Base-by-base conservation (phyloP, 2,329 filamentous ascomycete species). In the Pseudonectria foliicola region DNA sequence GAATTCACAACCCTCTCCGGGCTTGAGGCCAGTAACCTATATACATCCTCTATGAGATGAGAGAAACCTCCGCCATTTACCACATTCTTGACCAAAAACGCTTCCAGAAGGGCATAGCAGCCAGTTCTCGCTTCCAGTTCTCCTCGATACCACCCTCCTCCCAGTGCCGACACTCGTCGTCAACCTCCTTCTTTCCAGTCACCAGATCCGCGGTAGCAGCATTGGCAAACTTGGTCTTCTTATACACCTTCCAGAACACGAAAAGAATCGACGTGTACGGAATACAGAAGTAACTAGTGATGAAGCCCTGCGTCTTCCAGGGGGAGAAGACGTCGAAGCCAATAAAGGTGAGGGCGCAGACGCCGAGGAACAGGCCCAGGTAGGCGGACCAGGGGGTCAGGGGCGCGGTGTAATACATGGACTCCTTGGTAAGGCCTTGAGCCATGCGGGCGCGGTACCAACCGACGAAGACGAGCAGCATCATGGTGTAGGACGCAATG, bases 111-210 rank as follows among this genome's bases (percentile, higher is more conserved):
- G 50, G 40, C 62, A 65, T 64, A 16, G 50, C 44, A 6, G 56
- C 56, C 15, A 66, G 48, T 27, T 54, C 52, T 13, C 48, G 44
- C 43, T 50, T 49, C 48, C 65, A 62, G 35, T 68, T 67, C 48
- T 67, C 65, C 41, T 68, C 64, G 23, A 71, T 59, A 4, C 63
- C 63, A 6, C 63, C 63, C 43, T 66, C 62, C 38, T 67, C 63
- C 63, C 63, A 67, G 29, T 61, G 52, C 13, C 55, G 47, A 43
- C 63, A 66, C 53, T 66, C 63, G 42, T 75, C 74, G 35, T 82
- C 80, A 42, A 82, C 75, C 56, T 83, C 80, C 6, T 72, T 73
- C 39, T 84, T 62, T 38, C 80, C 79, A 25, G 72, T 72, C 21
- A 53, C 35, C 12, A 53, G 43, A 13, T 53, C 80, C 0, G 77